phyloP scores from a whole-genome alignment of 2,329 filamentous ascomycete genomes.

The Ambrosiella beaveri region DNA sequence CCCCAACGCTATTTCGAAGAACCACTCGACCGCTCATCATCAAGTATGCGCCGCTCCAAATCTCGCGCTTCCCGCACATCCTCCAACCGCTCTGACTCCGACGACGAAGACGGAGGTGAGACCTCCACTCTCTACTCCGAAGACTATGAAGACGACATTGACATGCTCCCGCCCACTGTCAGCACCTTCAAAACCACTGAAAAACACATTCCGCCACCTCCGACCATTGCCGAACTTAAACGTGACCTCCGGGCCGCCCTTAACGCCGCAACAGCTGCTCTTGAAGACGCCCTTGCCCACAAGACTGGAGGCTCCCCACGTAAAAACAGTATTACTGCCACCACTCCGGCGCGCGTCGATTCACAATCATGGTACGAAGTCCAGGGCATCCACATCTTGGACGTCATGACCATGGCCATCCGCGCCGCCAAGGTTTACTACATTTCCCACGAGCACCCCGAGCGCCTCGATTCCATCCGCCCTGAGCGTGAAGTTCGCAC shows the following conservation, averaged over 20 bases:
- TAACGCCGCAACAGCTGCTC: slow-evolving; percentile 47
- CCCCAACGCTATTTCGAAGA: slow-evolving; percentile 20
- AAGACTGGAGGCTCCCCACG: slow-evolving; percentile 13
- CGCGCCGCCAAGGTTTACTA: slow-evolving; percentile 93
- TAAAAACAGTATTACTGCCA: slow-evolving; percentile 17
- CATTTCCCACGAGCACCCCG: slow-evolving; percentile 74
- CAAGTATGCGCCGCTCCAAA: neutral
- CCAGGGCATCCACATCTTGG: slow-evolving; percentile 80
- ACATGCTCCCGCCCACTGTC: slow-evolving; percentile 90
- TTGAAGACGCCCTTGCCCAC: slow-evolving; percentile 36
- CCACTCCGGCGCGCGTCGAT: slow-evolving; percentile 25
- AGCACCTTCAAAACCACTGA: slow-evolving; percentile 86
- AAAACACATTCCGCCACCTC: slow-evolving; percentile 66
- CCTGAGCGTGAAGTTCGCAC: slow-evolving; percentile 70
- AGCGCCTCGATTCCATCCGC: slow-evolving; percentile 71
- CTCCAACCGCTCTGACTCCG: slow-evolving; percentile 13
- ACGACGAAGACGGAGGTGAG: slow-evolving; percentile 15
- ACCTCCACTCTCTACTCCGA: slow-evolving; percentile 18
- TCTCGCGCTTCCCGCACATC: neutral
- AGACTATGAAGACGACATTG: slow-evolving; percentile 44
- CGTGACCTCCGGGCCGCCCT: slow-evolving; percentile 48
- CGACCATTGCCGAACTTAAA: slow-evolving; percentile 65
- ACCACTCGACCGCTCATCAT: neutral
- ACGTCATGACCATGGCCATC: slow-evolving; percentile 89
- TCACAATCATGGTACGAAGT: slow-evolving; percentile 57